These are phyloP conservation scores for Isoetes taiwanensis DNA, from an alignment of 75 land plant species.

Conservation along the genomic window DNA sequence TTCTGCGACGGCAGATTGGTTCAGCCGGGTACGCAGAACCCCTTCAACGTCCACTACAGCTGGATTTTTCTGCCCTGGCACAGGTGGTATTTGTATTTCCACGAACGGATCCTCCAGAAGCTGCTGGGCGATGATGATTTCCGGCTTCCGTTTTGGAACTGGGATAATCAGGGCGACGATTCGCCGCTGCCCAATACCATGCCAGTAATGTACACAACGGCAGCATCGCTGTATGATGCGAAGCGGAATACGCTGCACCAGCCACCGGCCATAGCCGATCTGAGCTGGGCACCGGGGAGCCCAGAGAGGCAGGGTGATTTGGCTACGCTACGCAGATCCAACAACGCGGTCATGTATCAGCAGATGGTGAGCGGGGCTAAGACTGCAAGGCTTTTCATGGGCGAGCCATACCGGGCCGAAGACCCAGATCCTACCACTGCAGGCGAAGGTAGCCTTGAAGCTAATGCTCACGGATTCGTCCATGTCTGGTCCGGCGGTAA, in stretches of 20 bases:
- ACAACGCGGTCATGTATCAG: conserved; percentile 43
- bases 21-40: too few relatives aligned
- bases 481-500: conserved; percentile 48
- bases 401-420: conserved; percentile 39
- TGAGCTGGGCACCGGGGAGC: too few relatives aligned
- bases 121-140: conserved; percentile 42
- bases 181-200: conserved; percentile 24
- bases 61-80: too few relatives aligned
- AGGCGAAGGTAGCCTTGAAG: conserved; percentile 47
- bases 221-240: conserved; percentile 26
- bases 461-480: conserved; percentile 37
- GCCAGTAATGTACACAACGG: background rate
- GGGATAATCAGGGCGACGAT: conserved; percentile 38
- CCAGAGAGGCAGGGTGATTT: too few relatives aligned
- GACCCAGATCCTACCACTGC: conserved; percentile 14
- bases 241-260: conserved; percentile 25
- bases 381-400: conserved; percentile 36
- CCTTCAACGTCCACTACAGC: too few relatives aligned
- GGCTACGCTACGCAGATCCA: conserved; percentile 10
- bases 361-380: conserved; percentile 32
- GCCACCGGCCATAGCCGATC: conserved; percentile 13
- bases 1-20: too few relatives aligned
- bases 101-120: conserved; percentile 40
- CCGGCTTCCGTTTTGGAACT: conserved; percentile 60
- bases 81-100: too few relatives aligned